Evolutionary conservation across 2,329 filamentous ascomycete species (phyloP), one percentile per base, ranked within the genome.

Genomic region (Raffaelea albimanens): DNA sequence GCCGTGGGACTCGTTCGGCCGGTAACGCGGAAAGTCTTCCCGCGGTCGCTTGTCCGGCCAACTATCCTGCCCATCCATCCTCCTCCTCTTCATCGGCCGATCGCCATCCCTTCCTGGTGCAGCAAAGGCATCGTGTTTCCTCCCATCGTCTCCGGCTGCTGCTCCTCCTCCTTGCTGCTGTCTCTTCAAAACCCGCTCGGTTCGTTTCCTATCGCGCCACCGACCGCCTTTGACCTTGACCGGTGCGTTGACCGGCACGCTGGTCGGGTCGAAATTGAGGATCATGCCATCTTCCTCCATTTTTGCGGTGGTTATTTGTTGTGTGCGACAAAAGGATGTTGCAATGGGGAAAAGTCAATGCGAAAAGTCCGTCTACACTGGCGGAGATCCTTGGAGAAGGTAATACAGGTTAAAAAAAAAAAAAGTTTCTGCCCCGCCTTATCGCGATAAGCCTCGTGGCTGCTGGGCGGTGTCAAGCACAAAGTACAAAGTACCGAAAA

Each of bases 251-350:
- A 87, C 63, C 13, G 84, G 76, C 18, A 71, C 76, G 51, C 87
- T 81, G 23, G 79, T 76, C 49, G 95, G 71, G 57, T 88, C 82
- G 63, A 97, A 96, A 59, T 97, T 97, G 61, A 97, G 72, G 49
- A 96, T 77, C 80, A 98, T 85, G 56, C 89, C 89, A 81, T 95
- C 87, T 71, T 97, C 90, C 45, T 87, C 87, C 90, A 97, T 96
- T 21, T 34, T 46, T 41, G 33, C 18, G 7, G 13, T 29, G 25
- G 25, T 44, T 40, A 11, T 11, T 16, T 25, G 13, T 44, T 34
- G 43, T 34, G 16, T n/a, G n/a, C n/a, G n/a, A n/a, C n/a, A n/a
- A n/a, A n/a, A n/a, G n/a, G n/a, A n/a, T n/a, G n/a, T n/a, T n/a
- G n/a, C n/a, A n/a, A n/a, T n/a, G n/a, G n/a, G n/a, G n/a, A n/a